Conservation (phyloP, 176 grass and related monocot genomes). For the Melocanna baccifera region DNA sequence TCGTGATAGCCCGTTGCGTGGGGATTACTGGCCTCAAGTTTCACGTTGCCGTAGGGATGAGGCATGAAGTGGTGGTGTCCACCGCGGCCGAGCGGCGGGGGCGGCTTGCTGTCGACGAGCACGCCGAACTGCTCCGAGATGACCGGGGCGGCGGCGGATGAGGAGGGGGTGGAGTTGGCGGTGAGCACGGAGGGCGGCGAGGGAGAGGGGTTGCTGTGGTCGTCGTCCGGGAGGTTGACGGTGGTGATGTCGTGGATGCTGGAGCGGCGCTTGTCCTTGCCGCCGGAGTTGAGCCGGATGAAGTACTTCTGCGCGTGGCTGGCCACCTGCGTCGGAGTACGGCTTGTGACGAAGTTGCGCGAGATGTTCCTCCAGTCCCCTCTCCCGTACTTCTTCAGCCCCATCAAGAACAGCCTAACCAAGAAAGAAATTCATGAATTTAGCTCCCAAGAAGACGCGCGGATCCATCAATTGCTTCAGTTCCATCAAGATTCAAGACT, state of each 20-base stretch:
- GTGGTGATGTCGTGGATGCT: constrained; percentile 99
- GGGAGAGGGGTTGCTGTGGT: constrained; percentile 37
- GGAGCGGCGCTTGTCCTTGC: constrained; percentile 96
- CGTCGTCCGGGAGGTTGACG: constrained; percentile 75
- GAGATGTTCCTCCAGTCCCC: constrained; percentile 99
- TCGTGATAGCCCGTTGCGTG: background rate
- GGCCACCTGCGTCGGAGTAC: constrained; percentile 92
- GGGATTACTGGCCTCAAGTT: constrained; percentile 42
- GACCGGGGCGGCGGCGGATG: background rate
- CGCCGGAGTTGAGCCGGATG: constrained; percentile 90
- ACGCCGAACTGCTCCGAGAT: constrained; percentile 55
- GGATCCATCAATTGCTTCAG: background rate
- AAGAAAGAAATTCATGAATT: background rate
- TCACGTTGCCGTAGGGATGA: constrained; percentile 52
- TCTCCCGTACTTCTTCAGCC: constrained; percentile 82
- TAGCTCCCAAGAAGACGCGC: background rate
- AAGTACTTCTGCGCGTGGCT: constrained; percentile 99
- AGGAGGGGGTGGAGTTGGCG: constrained; percentile 22
- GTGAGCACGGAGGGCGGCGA: constrained; percentile 61
- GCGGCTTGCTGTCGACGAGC: constrained; percentile 53
- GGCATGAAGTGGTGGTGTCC: constrained; percentile 46
- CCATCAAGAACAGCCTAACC: constrained; percentile 74
- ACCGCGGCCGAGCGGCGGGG: background rate
- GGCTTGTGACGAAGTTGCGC: constrained; percentile 82
- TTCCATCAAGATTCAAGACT: constrained; percentile 2